Base-by-base conservation (phyloP, 148 eudicot genomes). In the Spergularia bocconei region DNA sequence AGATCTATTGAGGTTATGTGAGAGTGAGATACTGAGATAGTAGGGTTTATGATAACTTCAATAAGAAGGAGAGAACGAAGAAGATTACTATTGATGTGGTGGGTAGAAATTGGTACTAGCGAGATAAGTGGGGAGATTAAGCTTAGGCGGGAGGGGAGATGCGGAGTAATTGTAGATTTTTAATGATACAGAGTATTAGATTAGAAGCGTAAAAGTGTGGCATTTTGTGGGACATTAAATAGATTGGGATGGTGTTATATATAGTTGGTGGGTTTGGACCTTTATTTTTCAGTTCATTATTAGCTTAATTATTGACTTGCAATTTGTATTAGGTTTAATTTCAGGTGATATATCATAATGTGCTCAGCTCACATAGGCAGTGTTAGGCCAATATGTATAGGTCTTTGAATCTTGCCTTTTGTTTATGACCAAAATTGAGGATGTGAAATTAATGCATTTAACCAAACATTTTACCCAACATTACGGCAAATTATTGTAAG, bases 381-480 rank as follows among this genome's bases (percentile, higher is more conserved):
- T n/a, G n/a, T n/a, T n/a, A 65, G 60, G 63, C n/a, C 7, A 41
- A 55, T 15, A 14, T 54, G 39, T 16, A 0, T 44, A 44, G 48
- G 7, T 44, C 48, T 44, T 44, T 44, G 48, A 44, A 44, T 44
- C 48, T 44, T 6, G 36, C 36, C 36, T 29, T 3, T 29, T 29
- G 36, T 29, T 29, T 29, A 29, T 29, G 36, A 29, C 4, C 2
- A 29, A 74, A 64, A n/a, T 75, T 51, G 17, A 0, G 20, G 12
- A 56, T 52, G 29, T 52, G 14, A 50, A 6, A 4, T 29, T 21
- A 39, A 5, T 77, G 75, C 70, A n/a, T 63, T 70, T 39, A 70
- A 70, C 75, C 79, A 70, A 77, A 70, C 39, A 21, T 61, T 44
- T 57, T 57, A 62, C 33, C 59, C 48, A 59, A 48, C 1, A 48